A percentile compares a stretch with the other conserved stretches of the same genome.
These are phyloP conservation scores for Blastobotrys petasosporus DNA, from an alignment of 1,139 yeast species.

Conservation along the genomic window DNA sequence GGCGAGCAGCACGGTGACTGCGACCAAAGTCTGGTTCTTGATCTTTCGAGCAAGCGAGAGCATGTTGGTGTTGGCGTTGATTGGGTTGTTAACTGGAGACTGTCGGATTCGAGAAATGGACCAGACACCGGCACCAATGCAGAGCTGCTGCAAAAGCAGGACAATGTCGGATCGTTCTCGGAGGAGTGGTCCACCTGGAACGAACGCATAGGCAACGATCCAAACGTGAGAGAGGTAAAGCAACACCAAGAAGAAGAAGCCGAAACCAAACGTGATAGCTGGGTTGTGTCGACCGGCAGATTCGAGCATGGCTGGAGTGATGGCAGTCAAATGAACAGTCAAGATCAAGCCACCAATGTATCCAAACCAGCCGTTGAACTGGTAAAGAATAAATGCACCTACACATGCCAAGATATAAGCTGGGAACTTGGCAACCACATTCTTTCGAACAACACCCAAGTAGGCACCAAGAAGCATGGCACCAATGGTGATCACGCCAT, in stretches of 20 bases:
- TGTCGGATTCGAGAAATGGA: slow-evolving; percentile 23
- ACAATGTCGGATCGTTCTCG: slow-evolving; percentile 85
- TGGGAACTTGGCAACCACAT: slow-evolving; percentile 23
- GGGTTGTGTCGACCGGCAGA: slow-evolving; percentile 55
- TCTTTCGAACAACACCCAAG: slow-evolving; percentile 36
- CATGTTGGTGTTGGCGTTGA: slow-evolving; percentile 18
- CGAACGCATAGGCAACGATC: slow-evolving; percentile 98
- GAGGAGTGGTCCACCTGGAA: slow-evolving; percentile 83
- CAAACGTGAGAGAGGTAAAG: slow-evolving; percentile 79
- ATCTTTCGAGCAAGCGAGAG: slow-evolving; percentile 23
- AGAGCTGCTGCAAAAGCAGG: slow-evolving; percentile 46
- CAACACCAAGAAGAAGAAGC: slow-evolving; percentile 48
- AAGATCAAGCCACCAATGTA: slow-evolving; percentile 69
- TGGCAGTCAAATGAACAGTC: slow-evolving; percentile 54
- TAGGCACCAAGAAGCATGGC: slow-evolving; percentile 56
- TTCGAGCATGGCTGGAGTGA: slow-evolving; percentile 59
- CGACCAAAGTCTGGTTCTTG: slow-evolving; percentile 26
- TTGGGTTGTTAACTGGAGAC: slow-evolving; percentile 19
- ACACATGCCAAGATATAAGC: slow-evolving; percentile 39
- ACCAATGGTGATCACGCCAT: slow-evolving; percentile 59
- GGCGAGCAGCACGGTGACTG: slow-evolving; percentile 27
- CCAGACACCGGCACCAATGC: slow-evolving; percentile 36
- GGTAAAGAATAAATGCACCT: slow-evolving; percentile 47
- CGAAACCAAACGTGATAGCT: slow-evolving; percentile 51
- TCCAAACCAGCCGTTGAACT: slow-evolving; percentile 71